A percentile compares a stretch with the other conserved stretches of the same genome.
These are phyloP conservation scores for Endocalyx cinctus DNA, from an alignment of 2,329 filamentous ascomycete species.

Conservation along the genomic window DNA sequence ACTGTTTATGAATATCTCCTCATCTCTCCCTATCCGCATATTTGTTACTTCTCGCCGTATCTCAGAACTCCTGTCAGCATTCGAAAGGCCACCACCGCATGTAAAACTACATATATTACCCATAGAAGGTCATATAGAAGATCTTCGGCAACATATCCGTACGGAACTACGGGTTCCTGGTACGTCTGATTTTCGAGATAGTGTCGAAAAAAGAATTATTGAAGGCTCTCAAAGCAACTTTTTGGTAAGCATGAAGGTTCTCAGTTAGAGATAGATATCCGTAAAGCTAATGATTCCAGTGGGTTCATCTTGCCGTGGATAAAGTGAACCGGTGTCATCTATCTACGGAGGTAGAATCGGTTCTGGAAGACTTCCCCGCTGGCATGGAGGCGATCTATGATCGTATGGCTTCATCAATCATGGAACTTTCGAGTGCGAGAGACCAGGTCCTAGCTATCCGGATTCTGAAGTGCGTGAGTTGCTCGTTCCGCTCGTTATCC, in stretches of 20 bases:
- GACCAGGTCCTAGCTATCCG: constrained; percentile 11
- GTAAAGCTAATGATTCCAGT: no score
- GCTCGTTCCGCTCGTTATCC: constrained; percentile 17
- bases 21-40: constrained; percentile 20
- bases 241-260: constrained; percentile 1
- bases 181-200: constrained; percentile 10
- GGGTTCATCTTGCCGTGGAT: constrained; percentile 7
- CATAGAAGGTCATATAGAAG: constrained; percentile 12
- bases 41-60: constrained; percentile 26
- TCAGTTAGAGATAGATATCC: no score
- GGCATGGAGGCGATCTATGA: constrained; percentile 24
- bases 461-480: constrained; percentile 21
- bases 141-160: constrained; percentile 15
- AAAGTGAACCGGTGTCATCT: constrained; percentile 10
- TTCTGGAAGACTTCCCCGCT: constrained; percentile 8
- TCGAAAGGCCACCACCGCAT: constrained; percentile 9
- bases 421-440: constrained; percentile 3
- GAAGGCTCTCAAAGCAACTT: constrained; percentile 6
- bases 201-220: constrained; percentile 9
- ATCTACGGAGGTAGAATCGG: constrained; percentile 5
- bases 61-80: constrained; percentile 13
- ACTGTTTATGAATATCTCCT: constrained; percentile 21
- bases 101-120: constrained; percentile 2
- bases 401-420: constrained; percentile 24
- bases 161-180: constrained; percentile 16